These are phyloP conservation scores for Backusella sp. DNA, from an alignment of 192 early-diverging fungal species.

Conservation along the genomic window DNA sequence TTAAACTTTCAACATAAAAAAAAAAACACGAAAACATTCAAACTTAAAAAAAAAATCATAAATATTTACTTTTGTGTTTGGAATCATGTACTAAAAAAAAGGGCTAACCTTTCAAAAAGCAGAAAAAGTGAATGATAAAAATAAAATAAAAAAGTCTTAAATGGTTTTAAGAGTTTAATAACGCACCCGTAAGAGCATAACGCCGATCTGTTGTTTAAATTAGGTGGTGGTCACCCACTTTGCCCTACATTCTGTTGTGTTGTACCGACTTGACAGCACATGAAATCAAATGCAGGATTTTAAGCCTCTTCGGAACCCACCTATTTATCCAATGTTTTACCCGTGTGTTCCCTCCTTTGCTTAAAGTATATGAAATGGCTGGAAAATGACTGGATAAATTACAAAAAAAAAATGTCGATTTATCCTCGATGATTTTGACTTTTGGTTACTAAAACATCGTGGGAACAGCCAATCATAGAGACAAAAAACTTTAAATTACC, in stretches of 20 bases:
- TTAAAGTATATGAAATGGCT: neutral
- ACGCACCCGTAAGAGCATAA: neutral
- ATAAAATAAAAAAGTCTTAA: neutral
- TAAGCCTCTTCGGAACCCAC: neutral
- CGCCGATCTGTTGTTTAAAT: neutral
- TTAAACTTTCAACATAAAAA: too few species aligned
- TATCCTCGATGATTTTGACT: neutral
- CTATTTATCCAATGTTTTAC: neutral
- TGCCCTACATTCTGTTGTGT: neutral
- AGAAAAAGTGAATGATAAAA: neutral
- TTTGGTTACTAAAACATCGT: neutral
- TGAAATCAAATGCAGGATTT: constrained; percentile 2
- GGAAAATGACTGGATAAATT: neutral
- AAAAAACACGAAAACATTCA: neutral
- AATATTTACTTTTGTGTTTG: neutral
- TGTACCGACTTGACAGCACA: neutral
- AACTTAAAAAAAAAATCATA: neutral
- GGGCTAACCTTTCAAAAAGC: neutral
- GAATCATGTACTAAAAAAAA: neutral
- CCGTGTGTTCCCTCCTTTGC: neutral
- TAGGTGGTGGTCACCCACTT: neutral
- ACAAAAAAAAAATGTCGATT: neutral
- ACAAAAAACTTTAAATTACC: neutral
- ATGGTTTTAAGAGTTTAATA: neutral
- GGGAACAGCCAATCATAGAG: neutral